These are phyloP conservation scores for Macroventuria anomochaeta DNA, from an alignment of 2,329 filamentous ascomycete genomes.

Conservation along the genomic window DNA sequence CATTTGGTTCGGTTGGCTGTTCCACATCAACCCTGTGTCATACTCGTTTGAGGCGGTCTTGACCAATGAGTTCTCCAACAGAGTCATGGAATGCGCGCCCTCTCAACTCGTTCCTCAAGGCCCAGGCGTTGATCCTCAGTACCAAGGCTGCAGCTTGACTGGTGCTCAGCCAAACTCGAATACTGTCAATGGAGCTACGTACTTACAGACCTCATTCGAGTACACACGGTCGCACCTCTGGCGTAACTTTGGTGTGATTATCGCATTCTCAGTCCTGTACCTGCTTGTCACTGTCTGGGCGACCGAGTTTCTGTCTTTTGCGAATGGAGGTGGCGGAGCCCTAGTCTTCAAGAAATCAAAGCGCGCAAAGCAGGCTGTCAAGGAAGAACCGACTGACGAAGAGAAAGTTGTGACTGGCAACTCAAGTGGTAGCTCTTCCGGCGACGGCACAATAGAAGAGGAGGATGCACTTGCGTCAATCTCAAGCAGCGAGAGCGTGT, in stretches of 20 bases:
- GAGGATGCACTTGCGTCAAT: constrained; percentile 45
- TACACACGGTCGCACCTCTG: constrained; percentile 66
- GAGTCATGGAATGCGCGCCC: constrained; percentile 64
- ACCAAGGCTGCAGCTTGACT: constrained; percentile 68
- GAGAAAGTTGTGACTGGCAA: constrained; percentile 58
- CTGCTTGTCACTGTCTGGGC: constrained; percentile 73
- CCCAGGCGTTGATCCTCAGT: constrained; percentile 60
- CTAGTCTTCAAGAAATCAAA: constrained; percentile 74
- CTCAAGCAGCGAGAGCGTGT: constrained; percentile 47
- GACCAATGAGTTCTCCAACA: constrained; percentile 68
- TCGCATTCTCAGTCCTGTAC: constrained; percentile 78
- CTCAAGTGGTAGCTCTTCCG: constrained; percentile 31
- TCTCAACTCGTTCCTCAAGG: constrained; percentile 66
- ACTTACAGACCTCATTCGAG: constrained; percentile 62
- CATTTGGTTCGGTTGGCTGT: constrained; percentile 66
- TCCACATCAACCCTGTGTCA: constrained; percentile 56
- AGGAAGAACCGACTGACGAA: constrained; percentile 60
- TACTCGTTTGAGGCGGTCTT: constrained; percentile 73
- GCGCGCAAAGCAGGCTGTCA: constrained; percentile 62
- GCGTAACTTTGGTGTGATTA: constrained; percentile 78
- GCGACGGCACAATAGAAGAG: constrained; percentile 31
- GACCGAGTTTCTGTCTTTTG: constrained; percentile 71
- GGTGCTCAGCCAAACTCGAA: constrained; percentile 62
- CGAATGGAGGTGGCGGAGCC: constrained; percentile 68
- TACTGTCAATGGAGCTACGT: constrained; percentile 61